phyloP scores from a whole-genome alignment of 768 basidiomycete genomes.

The Lactarius hengduanensis region DNA sequence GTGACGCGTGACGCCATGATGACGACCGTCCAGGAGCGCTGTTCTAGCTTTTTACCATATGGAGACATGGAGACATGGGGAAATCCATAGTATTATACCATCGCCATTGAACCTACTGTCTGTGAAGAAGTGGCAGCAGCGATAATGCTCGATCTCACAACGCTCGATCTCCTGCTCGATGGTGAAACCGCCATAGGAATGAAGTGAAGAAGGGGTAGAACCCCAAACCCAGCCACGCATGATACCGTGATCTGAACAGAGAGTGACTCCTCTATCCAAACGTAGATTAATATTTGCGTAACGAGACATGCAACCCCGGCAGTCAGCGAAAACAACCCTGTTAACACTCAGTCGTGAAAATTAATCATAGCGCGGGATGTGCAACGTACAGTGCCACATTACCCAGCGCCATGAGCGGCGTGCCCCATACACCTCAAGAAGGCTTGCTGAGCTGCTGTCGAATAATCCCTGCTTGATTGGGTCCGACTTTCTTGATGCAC shows the following conservation, averaged over 20 bases:
- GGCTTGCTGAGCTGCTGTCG: conserved; percentile 21
- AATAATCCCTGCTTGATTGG: conserved; percentile 17
- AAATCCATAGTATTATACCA: conserved; percentile 5
- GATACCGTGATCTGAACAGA: conserved; percentile 10
- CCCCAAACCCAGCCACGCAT: conserved; percentile 17
- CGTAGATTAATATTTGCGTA: conserved; percentile 16
- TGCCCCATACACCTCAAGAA: conserved; percentile 20
- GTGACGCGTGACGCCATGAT: background rate
- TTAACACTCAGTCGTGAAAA: background rate
- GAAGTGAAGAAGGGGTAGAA: conserved; percentile 19
- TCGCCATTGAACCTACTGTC: conserved; percentile 8
- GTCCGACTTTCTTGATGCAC: conserved; percentile 10
- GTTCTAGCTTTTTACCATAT: conserved; percentile 4
- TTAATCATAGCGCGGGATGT: background rate
- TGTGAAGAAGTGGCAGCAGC: conserved; percentile 7
- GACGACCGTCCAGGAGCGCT: background rate
- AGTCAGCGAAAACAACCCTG: conserved; percentile 18
- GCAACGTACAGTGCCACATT: conserved; percentile 22
- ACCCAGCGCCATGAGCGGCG: conserved; percentile 22
- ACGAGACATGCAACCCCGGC: conserved; percentile 11
- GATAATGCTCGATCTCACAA: conserved; percentile 12
- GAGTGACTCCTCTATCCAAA: conserved; percentile 17
- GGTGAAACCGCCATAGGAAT: conserved; percentile 7
- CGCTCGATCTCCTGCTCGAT: conserved; percentile 10
- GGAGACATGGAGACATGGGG: background rate